A percentile compares a stretch with the other conserved stretches of the same genome.
Evolutionary conservation across 306 rosid species (phyloP).

Genomic region (Crotalaria pallida): DNA sequence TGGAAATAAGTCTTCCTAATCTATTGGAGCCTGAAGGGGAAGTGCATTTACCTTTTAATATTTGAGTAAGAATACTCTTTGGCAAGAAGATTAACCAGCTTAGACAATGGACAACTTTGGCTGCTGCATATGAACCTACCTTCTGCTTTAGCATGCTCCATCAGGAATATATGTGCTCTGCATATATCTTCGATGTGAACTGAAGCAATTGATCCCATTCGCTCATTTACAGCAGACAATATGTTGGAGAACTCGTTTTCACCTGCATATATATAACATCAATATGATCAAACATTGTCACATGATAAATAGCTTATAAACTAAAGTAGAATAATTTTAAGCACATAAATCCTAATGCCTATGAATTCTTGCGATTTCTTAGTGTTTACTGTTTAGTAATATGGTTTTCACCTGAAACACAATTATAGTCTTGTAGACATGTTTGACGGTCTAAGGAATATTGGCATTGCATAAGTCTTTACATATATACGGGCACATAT

Average conservation of each 20-base stretch:
- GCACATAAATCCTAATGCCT: background rate
- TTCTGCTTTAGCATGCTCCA: constrained; percentile 61
- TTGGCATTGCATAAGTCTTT: no score
- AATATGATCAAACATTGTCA: background rate
- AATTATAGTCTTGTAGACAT: no score
- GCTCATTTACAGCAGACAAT: constrained; percentile 57
- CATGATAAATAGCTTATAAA: background rate
- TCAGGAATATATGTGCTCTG: constrained; percentile 66
- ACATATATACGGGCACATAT: no score
- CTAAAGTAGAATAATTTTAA: background rate
- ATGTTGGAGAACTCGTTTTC: constrained; percentile 41
- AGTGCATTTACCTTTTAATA: constrained; percentile 28
- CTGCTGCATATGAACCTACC: constrained; percentile 61
- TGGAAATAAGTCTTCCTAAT: background rate
- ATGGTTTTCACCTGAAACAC: no score
- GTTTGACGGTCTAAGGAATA: no score
- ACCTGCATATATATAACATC: constrained; percentile 34
- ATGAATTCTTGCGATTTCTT: no score
- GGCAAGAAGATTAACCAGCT: constrained; percentile 39
- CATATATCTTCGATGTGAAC: constrained; percentile 80
- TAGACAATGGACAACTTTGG: constrained; percentile 39
- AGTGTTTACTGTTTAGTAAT: no score
- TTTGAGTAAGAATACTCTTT: constrained; percentile 38
- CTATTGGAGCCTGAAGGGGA: background rate
- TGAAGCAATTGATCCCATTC: constrained; percentile 71